Base-by-base conservation (phyloP, 208 protist genomes). In the Trypanosoma melophagium region DNA sequence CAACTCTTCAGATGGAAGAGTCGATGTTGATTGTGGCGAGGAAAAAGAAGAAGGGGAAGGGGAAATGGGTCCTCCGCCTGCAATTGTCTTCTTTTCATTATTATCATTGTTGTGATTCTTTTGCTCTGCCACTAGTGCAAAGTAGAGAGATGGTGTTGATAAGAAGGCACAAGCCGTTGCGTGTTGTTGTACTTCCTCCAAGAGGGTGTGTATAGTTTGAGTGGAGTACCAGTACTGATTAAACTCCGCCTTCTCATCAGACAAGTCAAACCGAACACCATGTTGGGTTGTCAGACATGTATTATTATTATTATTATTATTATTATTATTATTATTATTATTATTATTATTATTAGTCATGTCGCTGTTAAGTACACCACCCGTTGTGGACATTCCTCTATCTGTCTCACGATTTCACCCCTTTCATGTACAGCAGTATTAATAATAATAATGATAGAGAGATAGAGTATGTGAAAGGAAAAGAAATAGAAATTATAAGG, bases 151-250 rank as follows among this genome's bases (percentile, higher is more conserved):
- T 7, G 95, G 95, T 2, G 90, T 96, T 5, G 95, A 97, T 12
- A 98, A 71, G 56, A 96, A 97, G 12, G 93, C 95, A 53, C 83
- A 93, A 28, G 74, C 49, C 14, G 81, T 83, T 52, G 79, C 81
- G 69, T 90, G 81, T 56, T 90, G 79, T 12, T 50, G 41, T 25
- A 96, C 79, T 71, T 97, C 95, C 0, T 67, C 66, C 16, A 92
- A 28, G 3, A 98, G 41, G 0, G 77, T 54, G 12, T 78, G 22
- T 59, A 97, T 94, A 12, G 93, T 97, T 41, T 71, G 35, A n/a
- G 60, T 25, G n/a, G 86, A 95, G 79, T 97, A 98, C 93, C 95
- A 98, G 72, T 98, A 98, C 72, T 98, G 95, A 66, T 98, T 98
- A 52, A 90, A 77, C 66, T 95, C 81, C 1, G 69, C 61, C 45